These are phyloP conservation scores for Fusarium brevicatenulatum DNA, from an alignment of 2,329 filamentous ascomycete genomes.

Conservation along the genomic window DNA sequence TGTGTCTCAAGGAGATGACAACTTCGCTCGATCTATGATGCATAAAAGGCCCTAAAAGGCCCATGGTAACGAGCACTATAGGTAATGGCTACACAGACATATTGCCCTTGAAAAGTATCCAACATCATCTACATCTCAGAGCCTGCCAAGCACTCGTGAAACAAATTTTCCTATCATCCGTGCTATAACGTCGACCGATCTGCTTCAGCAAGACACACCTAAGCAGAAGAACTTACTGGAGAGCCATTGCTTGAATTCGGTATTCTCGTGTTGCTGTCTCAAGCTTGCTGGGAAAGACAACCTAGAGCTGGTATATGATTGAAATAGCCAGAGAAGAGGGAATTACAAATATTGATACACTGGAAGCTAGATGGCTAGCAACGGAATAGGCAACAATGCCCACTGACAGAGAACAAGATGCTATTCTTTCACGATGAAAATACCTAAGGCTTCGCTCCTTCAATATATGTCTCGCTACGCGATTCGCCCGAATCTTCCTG, in stretches of 20 bases:
- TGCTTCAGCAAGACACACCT: neutral
- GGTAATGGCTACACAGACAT: neutral
- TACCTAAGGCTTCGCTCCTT: neutral
- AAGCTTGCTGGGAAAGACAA: neutral
- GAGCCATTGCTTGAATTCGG: neutral
- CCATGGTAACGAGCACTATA: neutral
- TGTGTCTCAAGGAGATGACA: neutral
- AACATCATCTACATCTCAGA: neutral
- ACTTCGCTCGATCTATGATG: neutral
- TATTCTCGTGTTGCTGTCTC: neutral
- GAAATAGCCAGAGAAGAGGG: neutral
- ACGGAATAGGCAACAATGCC: neutral
- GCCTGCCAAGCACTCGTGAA: neutral
- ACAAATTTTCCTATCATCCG: neutral
- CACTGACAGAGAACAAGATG: neutral
- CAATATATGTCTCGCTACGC: neutral
- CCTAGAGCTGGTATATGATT: neutral
- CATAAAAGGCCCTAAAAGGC: neutral
- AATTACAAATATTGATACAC: neutral
- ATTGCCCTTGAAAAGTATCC: neutral
- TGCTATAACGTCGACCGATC: neutral
- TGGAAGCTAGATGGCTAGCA: neutral
- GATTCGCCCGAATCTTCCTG: neutral
- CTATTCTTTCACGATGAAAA: neutral
- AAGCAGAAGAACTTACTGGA: neutral